Evolutionary conservation across 257 asterid species (phyloP).

Genomic region (Cruciata laevipes): DNA sequence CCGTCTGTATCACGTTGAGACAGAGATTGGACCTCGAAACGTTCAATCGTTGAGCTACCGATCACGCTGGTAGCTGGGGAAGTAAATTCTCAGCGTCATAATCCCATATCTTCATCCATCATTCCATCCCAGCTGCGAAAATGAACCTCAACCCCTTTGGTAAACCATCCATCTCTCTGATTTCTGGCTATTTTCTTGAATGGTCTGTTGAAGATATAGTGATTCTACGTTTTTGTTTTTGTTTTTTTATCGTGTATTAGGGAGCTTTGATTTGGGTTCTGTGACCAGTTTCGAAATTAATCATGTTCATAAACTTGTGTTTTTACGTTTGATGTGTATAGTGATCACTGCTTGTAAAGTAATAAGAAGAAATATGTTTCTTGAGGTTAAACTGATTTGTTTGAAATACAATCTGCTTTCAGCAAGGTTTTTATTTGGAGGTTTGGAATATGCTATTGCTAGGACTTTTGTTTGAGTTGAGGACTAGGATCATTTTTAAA

Average conservation of each 20-base stretch:
- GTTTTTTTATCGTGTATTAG: neutral
- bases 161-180: neutral
- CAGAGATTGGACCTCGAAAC: neutral
- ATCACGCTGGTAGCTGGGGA: neutral
- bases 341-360: neutral
- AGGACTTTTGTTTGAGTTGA: neutral
- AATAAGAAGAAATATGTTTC: neutral
- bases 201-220: neutral
- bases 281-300: neutral
- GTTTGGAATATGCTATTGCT: no score
- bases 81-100: neutral
- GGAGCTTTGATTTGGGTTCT: neutral
- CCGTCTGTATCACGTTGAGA: neutral
- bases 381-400: neutral
- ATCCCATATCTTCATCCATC: conserved; percentile 1
- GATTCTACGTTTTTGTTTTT: neutral
- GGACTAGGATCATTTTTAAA: neutral
- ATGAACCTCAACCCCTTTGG: neutral
- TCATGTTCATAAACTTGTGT: neutral
- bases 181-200: neutral
- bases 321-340: neutral
- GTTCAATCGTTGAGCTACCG: neutral
- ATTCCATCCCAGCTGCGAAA: conserved; percentile 1
- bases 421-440: neutral
- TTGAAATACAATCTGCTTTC: neutral